These are phyloP conservation scores for Paecilomyces fulvus DNA, from an alignment of 2,329 filamentous ascomycete species.

Conservation along the genomic window DNA sequence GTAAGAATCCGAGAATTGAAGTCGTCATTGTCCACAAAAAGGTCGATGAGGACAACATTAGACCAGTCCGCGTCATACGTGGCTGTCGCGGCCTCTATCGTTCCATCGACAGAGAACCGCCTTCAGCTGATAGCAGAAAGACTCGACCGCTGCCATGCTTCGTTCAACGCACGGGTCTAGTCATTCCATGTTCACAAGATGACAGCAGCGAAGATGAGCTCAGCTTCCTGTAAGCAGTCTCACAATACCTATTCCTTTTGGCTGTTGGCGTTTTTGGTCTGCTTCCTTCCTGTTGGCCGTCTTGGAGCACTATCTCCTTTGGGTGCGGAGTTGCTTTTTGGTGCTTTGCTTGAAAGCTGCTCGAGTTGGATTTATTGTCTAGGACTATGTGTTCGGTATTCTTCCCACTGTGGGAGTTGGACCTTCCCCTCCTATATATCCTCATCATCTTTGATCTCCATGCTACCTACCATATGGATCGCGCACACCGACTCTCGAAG, in stretches of 20 bases:
- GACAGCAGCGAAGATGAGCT: conserved; percentile 31
- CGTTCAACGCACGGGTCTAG: conserved; percentile 6
- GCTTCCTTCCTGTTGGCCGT: not conserved
- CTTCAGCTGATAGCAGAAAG: not conserved
- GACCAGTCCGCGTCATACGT: not conserved
- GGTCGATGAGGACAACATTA: not conserved
- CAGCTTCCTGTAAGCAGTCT: conserved; percentile 22
- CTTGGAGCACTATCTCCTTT: not conserved
- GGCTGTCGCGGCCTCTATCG: not conserved
- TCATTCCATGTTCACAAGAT: conserved; percentile 20
- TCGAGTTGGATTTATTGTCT: not conserved
- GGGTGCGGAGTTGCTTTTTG: not conserved
- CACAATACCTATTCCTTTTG: not conserved
- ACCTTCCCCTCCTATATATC: not conserved
- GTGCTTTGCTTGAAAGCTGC: not conserved
- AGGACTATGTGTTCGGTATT: not conserved
- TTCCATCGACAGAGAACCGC: not conserved
- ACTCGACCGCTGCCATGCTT: not conserved
- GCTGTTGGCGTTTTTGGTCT: not conserved
- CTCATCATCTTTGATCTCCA: too few species aligned
- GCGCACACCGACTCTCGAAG: not conserved
- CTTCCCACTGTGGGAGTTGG: not conserved
- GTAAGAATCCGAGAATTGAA: not conserved
- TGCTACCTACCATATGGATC: not conserved
- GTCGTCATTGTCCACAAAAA: not conserved